Percentiles rank a stretch among this genome's conserved stretches.
phyloP scores from a whole-genome alignment of 148 eudicot species.

The Heliamphora exappendiculata region DNA sequence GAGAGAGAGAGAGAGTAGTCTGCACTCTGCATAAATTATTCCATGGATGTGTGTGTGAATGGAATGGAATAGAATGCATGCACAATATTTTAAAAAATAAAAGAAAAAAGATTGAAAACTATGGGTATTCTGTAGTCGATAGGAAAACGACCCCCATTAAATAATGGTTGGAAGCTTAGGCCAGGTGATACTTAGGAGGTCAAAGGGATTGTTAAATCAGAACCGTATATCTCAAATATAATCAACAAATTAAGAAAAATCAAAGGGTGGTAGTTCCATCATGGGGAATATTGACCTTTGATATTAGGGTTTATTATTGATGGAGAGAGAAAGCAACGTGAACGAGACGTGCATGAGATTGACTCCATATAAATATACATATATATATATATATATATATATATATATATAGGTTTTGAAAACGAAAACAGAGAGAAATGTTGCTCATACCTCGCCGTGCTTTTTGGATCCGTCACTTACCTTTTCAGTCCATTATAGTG shows the following conservation, averaged over 20 bases:
- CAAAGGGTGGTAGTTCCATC: not conserved
- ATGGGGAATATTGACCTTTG: slow-evolving; percentile 19
- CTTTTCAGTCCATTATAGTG: not conserved
- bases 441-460: slow-evolving; percentile 30
- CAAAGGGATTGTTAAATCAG: not conserved
- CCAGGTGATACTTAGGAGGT: not conserved
- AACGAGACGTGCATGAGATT: slow-evolving; percentile 42
- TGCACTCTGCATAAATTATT: too few relatives aligned
- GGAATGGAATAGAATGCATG: slow-evolving; percentile 15
- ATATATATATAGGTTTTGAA: slow-evolving; percentile 13
- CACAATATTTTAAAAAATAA: not conserved
- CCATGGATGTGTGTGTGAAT: too few relatives aligned
- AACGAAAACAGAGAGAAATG: not conserved
- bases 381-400: not conserved
- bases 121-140: too few relatives aligned
- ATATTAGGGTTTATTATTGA: slow-evolving; percentile 15
- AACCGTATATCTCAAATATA: too few relatives aligned
- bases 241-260: not conserved
- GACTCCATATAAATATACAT: not conserved
- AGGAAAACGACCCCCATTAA: not conserved
- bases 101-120: not conserved
- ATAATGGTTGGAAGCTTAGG: not conserved
- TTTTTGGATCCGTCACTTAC: slow-evolving; percentile 28
- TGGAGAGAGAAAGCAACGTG: slow-evolving; percentile 21
- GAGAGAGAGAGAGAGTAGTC: too few relatives aligned